A percentile compares a stretch with the other conserved stretches of the same genome.
These are phyloP conservation scores for Populus trichocarpa DNA, from an alignment of 441 rosid species.

Conservation along the genomic window DNA sequence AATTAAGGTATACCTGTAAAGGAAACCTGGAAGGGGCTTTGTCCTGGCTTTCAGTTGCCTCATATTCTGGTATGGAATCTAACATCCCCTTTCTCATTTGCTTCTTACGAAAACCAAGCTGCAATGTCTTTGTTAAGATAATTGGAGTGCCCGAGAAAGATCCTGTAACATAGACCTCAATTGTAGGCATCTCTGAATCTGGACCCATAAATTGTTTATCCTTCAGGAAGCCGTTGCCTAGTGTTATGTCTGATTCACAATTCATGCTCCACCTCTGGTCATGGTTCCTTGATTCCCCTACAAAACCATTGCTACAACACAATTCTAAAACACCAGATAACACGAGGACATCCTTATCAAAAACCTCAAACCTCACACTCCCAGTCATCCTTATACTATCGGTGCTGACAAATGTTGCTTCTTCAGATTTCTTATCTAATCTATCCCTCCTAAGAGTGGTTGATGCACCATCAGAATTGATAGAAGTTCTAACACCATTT, in stretches of 20 bases:
- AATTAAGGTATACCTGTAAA: conserved; percentile 43
- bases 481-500: conserved; percentile 54
- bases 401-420: conserved; percentile 79
- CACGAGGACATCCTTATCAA: conserved; percentile 41
- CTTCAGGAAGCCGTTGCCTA: conserved; percentile 52
- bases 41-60: conserved; percentile 40
- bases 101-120: conserved; percentile 47
- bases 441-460: conserved; percentile 68
- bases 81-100: conserved; percentile 46
- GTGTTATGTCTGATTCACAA: conserved; percentile 44
- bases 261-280: conserved; percentile 58
- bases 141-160: conserved; percentile 63
- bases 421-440: conserved; percentile 65
- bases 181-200: conserved; percentile 40
- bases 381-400: conserved; percentile 64
- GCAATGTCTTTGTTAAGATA: conserved; percentile 67
- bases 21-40: conserved; percentile 31
- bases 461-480: conserved; percentile 45
- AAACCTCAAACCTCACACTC: conserved; percentile 67
- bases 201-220: conserved; percentile 38
- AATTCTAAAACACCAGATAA: conserved; percentile 59
- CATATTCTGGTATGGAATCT: conserved; percentile 64
- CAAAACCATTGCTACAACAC: conserved; percentile 39
- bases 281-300: conserved; percentile 42
- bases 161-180: conserved; percentile 82